Evolutionary conservation across 2,329 filamentous ascomycete genomes (phyloP), one percentile per base, ranked within the genome.

Genomic region (Penicillium brevicompactum): DNA sequence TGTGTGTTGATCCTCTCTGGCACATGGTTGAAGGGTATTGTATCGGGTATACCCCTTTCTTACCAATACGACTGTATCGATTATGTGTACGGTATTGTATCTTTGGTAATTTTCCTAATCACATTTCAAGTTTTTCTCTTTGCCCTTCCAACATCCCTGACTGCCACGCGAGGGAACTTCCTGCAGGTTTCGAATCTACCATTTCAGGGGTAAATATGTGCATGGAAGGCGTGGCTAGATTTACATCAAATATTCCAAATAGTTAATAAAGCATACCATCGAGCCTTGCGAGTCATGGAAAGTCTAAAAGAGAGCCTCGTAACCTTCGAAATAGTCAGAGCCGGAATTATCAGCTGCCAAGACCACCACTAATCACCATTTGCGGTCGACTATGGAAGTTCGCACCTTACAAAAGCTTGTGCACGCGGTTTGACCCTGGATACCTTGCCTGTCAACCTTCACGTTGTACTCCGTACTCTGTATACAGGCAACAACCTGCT

Each of bases 101-200:
- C 18, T 34, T 34, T 10, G 32, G 10, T 34, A 14, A 50, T 44
- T 31, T 37, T 42, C 32, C n/a, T n/a, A 5, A 37, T 37, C 48
- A 34, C 49, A 18, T 43, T 49, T 57, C 52, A 45, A 49, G 45
- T 54, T 47, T 27, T 42, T 51, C 22, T 46, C 24, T 27, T 27
- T 27, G 5, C 24, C 24, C 24, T 41, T 32, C 41, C 40, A 51
- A 46, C 53, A 69, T 68, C 66, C 66, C 64, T 69, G 66, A 61
- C 58, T 54, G 65, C 67, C 67, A 68, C 63, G 66, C 64, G 66
- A 55, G 38, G 47, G 49, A 41, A 21, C 45, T 48, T 57, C 41
- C 56, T 65, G 60, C 61, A 62, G 51, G 46, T n/a, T 42, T 42
- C n/a, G n/a, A 54, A 10, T 14, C 40, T 27, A 31, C 14, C 27